Evolutionary conservation across 164 flowering plant genomes (phyloP), one percentile per base, ranked within the genome.

Genomic region (Cinnamomum micranthum): DNA sequence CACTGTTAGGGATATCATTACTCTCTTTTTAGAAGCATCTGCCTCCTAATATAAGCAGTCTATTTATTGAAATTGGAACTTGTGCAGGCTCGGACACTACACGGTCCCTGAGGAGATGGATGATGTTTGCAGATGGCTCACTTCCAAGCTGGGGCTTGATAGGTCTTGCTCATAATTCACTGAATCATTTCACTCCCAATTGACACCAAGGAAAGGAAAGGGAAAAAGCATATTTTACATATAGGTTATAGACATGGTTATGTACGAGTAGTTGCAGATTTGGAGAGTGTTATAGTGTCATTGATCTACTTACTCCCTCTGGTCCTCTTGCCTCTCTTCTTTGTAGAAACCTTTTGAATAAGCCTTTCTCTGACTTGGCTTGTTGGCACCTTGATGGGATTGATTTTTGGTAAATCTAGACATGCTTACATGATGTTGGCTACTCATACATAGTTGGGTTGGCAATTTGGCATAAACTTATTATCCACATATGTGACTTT

Each of bases 71-170:
- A 24, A 15, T 4, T 25, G 50, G 62, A 31, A 24, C 14, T 17
- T 23, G 1, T 87, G 84, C 94, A 95, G 99, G 87, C 89, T 95
- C 74, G 99, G 98, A 22, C 99, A 95, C 78, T 90, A 92, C 85
- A 92, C 97, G 6, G 85, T 92, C 52, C 97, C 98, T 2, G 89
- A 82, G 75, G 99, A 93, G 79, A 92, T 90, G 97, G 91, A 93
- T 19, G 99, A 93, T 69, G 91, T 95, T 50, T 83, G 94, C 87
- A 84, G 78, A 62, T 95, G 98, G 96, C 87, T 93, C 65, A 81
- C 80, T 24, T 75, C 86, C 27, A 86, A 88, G 81, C 78, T 91
- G 75, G 91, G 89, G 65, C 94, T 93, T 24, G 94, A 88, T 31
- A 88, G 86, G 13, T 85, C 81, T 1, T 84, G 84, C 50, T 76